phyloP scores from a whole-genome alignment of 768 basidiomycete genomes.

The Pleurotus pulmonarius region DNA sequence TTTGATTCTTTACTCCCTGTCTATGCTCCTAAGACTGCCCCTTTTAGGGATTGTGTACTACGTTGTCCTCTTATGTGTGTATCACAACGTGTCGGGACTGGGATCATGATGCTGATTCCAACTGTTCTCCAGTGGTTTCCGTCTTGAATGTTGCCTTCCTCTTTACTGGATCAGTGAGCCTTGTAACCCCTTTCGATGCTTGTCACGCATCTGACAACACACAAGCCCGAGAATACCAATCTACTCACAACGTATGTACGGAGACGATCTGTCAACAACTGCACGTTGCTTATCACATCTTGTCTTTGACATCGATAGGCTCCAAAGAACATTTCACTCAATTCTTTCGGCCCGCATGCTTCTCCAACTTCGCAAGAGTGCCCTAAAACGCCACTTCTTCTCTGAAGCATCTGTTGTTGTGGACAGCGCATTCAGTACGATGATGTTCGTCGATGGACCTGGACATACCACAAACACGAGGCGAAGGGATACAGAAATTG shows the following conservation, averaged over 20 bases:
- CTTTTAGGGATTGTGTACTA: not conserved
- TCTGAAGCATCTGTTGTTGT: not conserved
- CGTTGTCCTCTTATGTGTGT: not conserved
- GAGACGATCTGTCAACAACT: not conserved
- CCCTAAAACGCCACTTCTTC: not conserved
- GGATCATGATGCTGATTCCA: too few species aligned
- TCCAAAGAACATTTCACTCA: slow-evolving; percentile 6
- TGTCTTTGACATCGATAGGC: not conserved
- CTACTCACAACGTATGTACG: not conserved
- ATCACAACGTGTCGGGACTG: too few species aligned
- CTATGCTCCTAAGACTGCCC: not conserved
- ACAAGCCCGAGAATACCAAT: not conserved
- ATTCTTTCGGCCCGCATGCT: slow-evolving; percentile 6
- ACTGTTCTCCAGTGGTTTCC: not conserved
- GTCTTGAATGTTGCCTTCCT: not conserved
- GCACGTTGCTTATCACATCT: not conserved
- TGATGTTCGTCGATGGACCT: not conserved
- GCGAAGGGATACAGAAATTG: not conserved
- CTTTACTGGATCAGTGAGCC: not conserved
- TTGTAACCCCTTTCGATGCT: not conserved
- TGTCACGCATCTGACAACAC: not conserved
- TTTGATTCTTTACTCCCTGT: too few species aligned
- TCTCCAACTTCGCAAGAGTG: not conserved
- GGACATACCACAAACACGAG: not conserved
- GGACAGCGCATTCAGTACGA: not conserved